Evolutionary conservation across 495 filamentous ascomycete species (phyloP).

Genomic region (Ascobolus immersus): DNA sequence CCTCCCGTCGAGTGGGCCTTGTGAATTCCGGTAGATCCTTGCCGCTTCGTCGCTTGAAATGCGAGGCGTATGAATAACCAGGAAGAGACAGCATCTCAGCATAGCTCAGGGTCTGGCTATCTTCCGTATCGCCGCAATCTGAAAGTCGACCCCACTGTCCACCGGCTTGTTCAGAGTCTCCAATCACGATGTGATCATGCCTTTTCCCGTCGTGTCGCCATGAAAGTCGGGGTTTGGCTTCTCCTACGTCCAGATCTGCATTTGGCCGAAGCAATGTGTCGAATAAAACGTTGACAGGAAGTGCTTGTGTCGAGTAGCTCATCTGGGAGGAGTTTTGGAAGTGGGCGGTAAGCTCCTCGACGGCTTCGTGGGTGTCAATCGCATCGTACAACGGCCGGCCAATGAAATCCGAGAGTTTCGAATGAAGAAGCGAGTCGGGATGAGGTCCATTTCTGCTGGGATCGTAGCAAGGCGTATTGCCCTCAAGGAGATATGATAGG

Average conservation of each 20-base stretch:
- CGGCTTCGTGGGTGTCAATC: conserved; percentile 8
- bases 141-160: conserved; percentile 45
- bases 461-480: conserved; percentile 34
- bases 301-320: conserved; percentile 38
- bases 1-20: conserved; percentile 31
- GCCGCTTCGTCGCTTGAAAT: conserved; percentile 22
- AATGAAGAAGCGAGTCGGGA: conserved; percentile 33
- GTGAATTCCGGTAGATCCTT: conserved; percentile 27
- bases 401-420: conserved; percentile 23
- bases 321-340: conserved; percentile 31
- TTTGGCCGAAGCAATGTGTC: conserved; percentile 41
- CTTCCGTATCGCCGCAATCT: conserved; percentile 20
- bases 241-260: conserved; percentile 30
- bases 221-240: conserved; percentile 25
- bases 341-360: conserved; percentile 29
- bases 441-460: conserved; percentile 24
- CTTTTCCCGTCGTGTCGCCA: conserved; percentile 29
- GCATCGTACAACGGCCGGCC: conserved; percentile 24
- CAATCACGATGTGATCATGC: conserved; percentile 31
- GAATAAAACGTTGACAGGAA: conserved; percentile 37
- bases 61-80: conserved; percentile 33
- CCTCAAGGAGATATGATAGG: conserved; percentile 41
- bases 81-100: conserved; percentile 40
- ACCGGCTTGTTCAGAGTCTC: conserved; percentile 27
- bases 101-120: conserved; percentile 26